These are phyloP conservation scores for Sphagnum fallax DNA, from an alignment of 228 moss, liverwort and hornwort genomes.

Conservation along the genomic window DNA sequence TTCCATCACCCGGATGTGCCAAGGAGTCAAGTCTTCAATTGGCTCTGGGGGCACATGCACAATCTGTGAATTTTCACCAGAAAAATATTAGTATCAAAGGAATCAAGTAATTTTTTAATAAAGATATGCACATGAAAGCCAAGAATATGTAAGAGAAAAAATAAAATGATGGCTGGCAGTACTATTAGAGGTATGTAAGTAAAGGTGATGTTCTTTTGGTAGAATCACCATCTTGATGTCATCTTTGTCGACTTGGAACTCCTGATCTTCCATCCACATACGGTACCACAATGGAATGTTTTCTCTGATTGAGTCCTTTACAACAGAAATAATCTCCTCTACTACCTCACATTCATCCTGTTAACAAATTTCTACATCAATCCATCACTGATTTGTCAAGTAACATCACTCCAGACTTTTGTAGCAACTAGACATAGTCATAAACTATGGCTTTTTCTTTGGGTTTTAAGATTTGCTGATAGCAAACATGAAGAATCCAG, in stretches of 20 bases:
- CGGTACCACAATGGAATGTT: slow-evolving; percentile 30
- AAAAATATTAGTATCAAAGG: too few species aligned
- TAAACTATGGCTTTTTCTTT: too few species aligned
- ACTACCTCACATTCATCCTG: slow-evolving; percentile 28
- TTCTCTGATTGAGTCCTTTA: slow-evolving; percentile 20
- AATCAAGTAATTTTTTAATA: too few species aligned
- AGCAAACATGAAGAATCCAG: too few species aligned
- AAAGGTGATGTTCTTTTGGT: too few species aligned
- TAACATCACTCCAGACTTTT: too few species aligned
- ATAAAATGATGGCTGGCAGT: too few species aligned
- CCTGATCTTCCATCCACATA: slow-evolving; percentile 24
- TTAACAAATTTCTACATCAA: background rate
- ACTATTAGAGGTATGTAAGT: too few species aligned
- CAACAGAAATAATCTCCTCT: slow-evolving; percentile 18
- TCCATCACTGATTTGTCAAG: too few species aligned
- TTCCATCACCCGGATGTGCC: slow-evolving; percentile 53
- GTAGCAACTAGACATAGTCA: too few species aligned
- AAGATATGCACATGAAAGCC: background rate
- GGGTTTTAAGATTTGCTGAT: too few species aligned
- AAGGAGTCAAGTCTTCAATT: slow-evolving; percentile 32
- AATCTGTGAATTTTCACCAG: slow-evolving; percentile 10
- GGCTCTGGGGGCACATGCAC: slow-evolving; percentile 29
- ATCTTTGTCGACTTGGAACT: slow-evolving; percentile 19
- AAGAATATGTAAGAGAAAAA: background rate
- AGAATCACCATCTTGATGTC: slow-evolving; percentile 14